These are phyloP conservation scores for Oemleria cerasiformis DNA, from an alignment of 306 rosid genomes.

Conservation along the genomic window DNA sequence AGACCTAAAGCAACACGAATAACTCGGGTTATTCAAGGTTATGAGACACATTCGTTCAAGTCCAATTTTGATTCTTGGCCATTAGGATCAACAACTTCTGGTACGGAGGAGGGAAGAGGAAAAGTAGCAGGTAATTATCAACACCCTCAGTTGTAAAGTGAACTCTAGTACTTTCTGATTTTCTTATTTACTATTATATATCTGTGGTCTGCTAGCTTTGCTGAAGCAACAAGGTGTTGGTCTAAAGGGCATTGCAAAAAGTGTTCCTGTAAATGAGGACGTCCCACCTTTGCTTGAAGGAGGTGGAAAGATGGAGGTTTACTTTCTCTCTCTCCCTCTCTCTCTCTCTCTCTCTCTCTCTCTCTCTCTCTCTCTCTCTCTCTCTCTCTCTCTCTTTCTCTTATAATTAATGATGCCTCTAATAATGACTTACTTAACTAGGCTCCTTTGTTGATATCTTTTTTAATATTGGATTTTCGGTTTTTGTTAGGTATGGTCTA, in stretches of 20 bases:
- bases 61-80: constrained; percentile 98
- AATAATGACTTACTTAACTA: constrained; percentile 1
- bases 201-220: constrained; percentile 59
- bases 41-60: constrained; percentile 89
- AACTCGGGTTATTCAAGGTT: constrained; percentile 92
- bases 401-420: constrained; percentile 4
- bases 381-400: no score
- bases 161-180: constrained; percentile 19
- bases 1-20: constrained; percentile 84
- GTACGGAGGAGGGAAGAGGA: constrained; percentile 97
- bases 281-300: constrained; percentile 97
- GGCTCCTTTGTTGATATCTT: constrained; percentile 4
- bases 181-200: constrained; percentile 23
- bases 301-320: constrained; percentile 96
- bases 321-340: not conserved
- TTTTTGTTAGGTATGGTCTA: constrained; percentile 78
- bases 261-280: constrained; percentile 73
- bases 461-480: constrained; percentile 15
- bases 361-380: no score
- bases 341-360: no score
- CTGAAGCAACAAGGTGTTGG: constrained; percentile 99
- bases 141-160: constrained; percentile 25
- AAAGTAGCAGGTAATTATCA: constrained; percentile 81
- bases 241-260: constrained; percentile 79
- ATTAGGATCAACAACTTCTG: constrained; percentile 68